These are phyloP conservation scores for Dendrobium nobile DNA, from an alignment of 106 monocot genomes.

Conservation along the genomic window DNA sequence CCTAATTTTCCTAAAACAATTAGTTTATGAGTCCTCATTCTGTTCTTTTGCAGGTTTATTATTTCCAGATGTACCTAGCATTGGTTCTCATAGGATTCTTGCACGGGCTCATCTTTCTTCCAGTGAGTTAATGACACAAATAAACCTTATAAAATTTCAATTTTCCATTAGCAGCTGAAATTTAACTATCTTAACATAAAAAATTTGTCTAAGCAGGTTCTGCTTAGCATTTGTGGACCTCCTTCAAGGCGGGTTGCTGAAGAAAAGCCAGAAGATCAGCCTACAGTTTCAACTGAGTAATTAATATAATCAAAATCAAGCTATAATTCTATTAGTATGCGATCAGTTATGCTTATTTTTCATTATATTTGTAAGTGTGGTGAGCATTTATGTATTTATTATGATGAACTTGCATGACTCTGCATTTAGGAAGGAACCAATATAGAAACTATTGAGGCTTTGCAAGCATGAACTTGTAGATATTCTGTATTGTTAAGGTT, in stretches of 20 bases:
- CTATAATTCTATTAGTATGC: neutral
- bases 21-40: neutral
- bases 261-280: slow-evolving; percentile 21
- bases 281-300: neutral
- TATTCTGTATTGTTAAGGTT: no score
- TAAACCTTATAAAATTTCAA: neutral
- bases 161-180: neutral
- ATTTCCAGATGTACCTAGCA: slow-evolving; percentile 94
- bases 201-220: slow-evolving; percentile 38
- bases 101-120: slow-evolving; percentile 92
- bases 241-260: slow-evolving; percentile 34
- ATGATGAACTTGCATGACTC: neutral
- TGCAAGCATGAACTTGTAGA: neutral
- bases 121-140: slow-evolving; percentile 36
- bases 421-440: neutral
- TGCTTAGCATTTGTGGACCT: slow-evolving; percentile 86
- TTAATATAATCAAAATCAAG: neutral
- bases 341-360: neutral
- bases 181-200: no score
- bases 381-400: neutral
- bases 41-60: slow-evolving; percentile 64
- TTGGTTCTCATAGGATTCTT: slow-evolving; percentile 87
- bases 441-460: neutral
- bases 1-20: neutral
- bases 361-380: neutral